Base-by-base conservation (phyloP, 1,284 basidiomycete species). In the Tilletia caries region DNA sequence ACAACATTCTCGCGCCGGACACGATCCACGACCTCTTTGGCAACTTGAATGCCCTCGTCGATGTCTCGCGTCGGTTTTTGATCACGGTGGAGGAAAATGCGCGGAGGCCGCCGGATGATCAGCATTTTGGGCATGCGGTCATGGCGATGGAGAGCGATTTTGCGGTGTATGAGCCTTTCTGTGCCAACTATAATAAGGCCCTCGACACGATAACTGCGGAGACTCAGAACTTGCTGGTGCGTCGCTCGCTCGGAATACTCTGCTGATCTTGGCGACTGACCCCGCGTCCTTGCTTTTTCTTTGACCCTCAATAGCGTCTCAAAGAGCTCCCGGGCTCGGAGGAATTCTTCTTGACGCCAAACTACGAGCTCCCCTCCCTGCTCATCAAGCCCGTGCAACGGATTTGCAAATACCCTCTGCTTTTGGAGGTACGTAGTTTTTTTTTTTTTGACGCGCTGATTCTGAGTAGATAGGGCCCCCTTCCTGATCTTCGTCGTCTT, bases 11-110 rank as follows among this genome's bases (percentile, higher is more conserved):
- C 73, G 91, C 95, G 79, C 90, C 92, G 75, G 95, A 98, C 84
- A 95, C 93, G 54, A 92, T 97, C 67, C 94, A 97, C 85, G 88
- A 91, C 71, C 90, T 99, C 71, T 99, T 98, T 85, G 93, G 95
- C 10, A 94, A 94, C 84, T 87, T 98, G 72, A 92, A 95, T 86
- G 91, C 93, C 83, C 89, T 99, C 27, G 88, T 98, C 76, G 97
- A 98, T 84, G 96, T 98, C 79, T 95, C 97, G 82, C 89, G 96
- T 75, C 91, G 92, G 83, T 98, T 98, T 85, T 89, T 98, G 70
- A 97, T 98, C 84, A 91, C 91, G 71, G 87, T 98, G 43, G 81
- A 83, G 65, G 80, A 83, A 54, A 83, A 82, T 41, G 81, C 75
- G 91, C 92, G 93, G 10, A 71, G 81, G 18, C 76, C 84, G 13